Percentiles rank a stretch among this genome's conserved stretches.
phyloP scores from a whole-genome alignment of 306 rosid species.

The Canavalia ensiformis region DNA sequence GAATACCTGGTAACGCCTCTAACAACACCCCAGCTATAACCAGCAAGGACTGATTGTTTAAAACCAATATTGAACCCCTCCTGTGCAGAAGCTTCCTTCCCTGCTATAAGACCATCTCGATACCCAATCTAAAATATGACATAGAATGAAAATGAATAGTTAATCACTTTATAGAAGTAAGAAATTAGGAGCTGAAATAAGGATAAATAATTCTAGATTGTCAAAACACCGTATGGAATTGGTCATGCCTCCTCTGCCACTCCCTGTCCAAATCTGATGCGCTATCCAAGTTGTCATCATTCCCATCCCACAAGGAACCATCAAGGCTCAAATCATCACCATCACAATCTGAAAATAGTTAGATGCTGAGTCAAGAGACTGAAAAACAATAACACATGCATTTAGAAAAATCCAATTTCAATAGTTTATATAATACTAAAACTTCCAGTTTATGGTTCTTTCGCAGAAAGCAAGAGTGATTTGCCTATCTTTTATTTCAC shows the following conservation, averaged over 20 bases:
- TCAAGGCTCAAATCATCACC: slow-evolving; percentile 53
- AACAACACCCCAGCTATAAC: slow-evolving; percentile 80
- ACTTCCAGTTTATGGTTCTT: background rate
- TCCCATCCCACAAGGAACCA: slow-evolving; percentile 58
- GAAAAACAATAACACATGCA: slow-evolving; percentile 17
- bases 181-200: slow-evolving; percentile 6
- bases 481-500: background rate
- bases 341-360: slow-evolving; percentile 55
- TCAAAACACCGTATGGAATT: slow-evolving; percentile 72
- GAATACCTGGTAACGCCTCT: slow-evolving; percentile 88
- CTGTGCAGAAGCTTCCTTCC: slow-evolving; percentile 87
- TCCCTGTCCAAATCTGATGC: slow-evolving; percentile 71
- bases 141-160: slow-evolving; percentile 17
- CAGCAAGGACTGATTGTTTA: slow-evolving; percentile 69
- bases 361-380: slow-evolving; percentile 33
- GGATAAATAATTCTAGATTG: slow-evolving; percentile 6
- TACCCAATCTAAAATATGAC: slow-evolving; percentile 68
- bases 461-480: background rate
- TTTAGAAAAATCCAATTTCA: background rate
- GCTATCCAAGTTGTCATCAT: slow-evolving; percentile 60
- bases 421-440: background rate
- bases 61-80: slow-evolving; percentile 89
- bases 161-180: slow-evolving; percentile 11
- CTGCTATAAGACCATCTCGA: slow-evolving; percentile 82
- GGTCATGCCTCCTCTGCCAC: slow-evolving; percentile 76